Conservation (phyloP, 2,329 filamentous ascomycete genomes). For the Botrytis fabae region DNA sequence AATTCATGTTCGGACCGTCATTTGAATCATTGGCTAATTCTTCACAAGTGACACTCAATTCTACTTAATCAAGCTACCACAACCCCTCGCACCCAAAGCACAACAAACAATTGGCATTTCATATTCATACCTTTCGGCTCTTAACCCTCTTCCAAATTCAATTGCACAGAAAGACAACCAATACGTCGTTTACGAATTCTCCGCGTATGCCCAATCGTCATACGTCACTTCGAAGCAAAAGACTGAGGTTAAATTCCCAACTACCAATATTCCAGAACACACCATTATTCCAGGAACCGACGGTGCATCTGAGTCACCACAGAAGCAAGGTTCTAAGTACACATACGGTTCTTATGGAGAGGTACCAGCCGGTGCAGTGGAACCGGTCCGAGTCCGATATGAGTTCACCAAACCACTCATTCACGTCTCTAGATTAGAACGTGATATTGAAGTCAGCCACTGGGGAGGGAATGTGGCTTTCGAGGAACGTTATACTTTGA, state of each 20-base stretch:
- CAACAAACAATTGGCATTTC: conserved; percentile 87
- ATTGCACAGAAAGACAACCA: conserved; percentile 87
- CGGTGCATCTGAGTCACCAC: conserved; percentile 61
- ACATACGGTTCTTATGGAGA: conserved; percentile 89
- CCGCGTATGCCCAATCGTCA: conserved; percentile 77
- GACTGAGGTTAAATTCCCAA: conserved; percentile 90
- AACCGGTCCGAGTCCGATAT: conserved; percentile 79
- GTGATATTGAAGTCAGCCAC: conserved; percentile 93
- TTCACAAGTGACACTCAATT: conserved; percentile 67
- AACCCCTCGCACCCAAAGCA: conserved; percentile 70
- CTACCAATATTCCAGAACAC: conserved; percentile 77
- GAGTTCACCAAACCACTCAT: conserved; percentile 93
- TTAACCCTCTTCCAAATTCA: conserved; percentile 74
- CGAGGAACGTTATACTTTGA: conserved; percentile 88
- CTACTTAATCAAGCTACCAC: conserved; percentile 78
- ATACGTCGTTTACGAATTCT: conserved; percentile 83
- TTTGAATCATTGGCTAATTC: conserved; percentile 32
- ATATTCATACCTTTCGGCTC: conserved; percentile 77
- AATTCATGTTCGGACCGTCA: conserved; percentile 23
- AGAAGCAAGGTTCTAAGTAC: conserved; percentile 81
- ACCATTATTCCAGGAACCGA: conserved; percentile 67
- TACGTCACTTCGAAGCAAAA: conserved; percentile 92
- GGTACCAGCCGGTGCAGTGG: conserved; percentile 71
- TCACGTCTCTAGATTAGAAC: conserved; percentile 76
- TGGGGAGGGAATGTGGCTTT: conserved; percentile 97